Evolutionary conservation across 495 filamentous ascomycete species (phyloP), one percentile per base, ranked within the genome.

Genomic region (Immersiella caudata): DNA sequence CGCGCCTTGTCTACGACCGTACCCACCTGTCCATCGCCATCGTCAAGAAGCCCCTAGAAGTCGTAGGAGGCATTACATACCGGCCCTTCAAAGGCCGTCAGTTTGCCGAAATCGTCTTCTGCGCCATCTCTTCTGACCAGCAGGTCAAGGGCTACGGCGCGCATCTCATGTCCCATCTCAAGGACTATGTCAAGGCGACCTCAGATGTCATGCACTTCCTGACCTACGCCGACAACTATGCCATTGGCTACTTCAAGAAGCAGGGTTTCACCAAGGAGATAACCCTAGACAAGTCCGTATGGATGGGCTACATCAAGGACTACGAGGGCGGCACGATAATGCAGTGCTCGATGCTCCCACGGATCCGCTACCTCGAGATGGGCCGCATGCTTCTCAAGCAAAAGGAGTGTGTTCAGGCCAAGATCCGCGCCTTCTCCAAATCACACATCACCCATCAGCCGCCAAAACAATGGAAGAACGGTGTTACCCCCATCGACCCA

Each of bases 251-350:
- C 75, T 99, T 99, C 82, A 96, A 98, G 77, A 99, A 99, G 78
- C 95, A 99, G 78, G 95, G 95, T 0, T 99, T 99, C 71, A 98
- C 96, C 0, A 99, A 99, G 76, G 94, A 99, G 69, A 98, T 99
- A 70, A 97, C 93, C 0, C 87, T 99, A 1, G 92, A 94, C 54
- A 90, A 88, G 73, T 86, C 89, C 8, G 89, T 92, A 20, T 99
- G 95, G 95, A 99, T 98, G 96, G 95, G 95, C 29, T 99, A 97
- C 75, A 99, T 99, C 78, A 99, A 99, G 79, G 95, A 99, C 78
- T 99, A 99, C 78, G 95, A 99, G 80, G 95, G 95, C 29, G 95
- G 95, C 52, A 99, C 95, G 0, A 97, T 99, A 70, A 99, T 99
- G 95, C 95, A 99, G 79, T 99, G 95, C 77, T 91, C 90, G 56